Conservation (phyloP, 2,329 filamentous ascomycete genomes). For the Phaeosphaeriaceae sp. region DNA sequence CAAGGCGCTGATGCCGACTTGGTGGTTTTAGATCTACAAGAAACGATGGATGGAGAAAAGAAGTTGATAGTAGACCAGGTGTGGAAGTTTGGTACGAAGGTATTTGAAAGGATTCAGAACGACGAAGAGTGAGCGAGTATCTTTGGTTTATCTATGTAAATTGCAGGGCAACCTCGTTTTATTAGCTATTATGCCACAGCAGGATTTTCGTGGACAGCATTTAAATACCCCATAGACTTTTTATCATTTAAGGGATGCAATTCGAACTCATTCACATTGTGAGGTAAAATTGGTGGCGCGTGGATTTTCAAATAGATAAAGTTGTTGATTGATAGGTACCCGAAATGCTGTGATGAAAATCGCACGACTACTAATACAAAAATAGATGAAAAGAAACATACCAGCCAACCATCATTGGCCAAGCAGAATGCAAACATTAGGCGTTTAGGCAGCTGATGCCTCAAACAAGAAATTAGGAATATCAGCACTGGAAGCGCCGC, state of each 20-base stretch:
- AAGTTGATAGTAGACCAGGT: constrained; percentile 73
- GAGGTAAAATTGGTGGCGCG: background rate
- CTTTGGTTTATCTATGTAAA: too few relatives aligned
- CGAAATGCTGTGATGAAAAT: background rate
- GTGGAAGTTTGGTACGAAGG: constrained; percentile 73
- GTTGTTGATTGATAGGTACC: background rate
- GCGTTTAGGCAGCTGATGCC: too few relatives aligned
- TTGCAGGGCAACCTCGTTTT: background rate
- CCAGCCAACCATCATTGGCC: too few relatives aligned
- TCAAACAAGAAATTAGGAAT: background rate
- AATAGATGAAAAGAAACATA: too few relatives aligned
- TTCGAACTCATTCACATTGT: background rate
- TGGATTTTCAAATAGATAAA: too few relatives aligned
- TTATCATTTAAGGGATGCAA: background rate
- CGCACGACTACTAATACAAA: too few relatives aligned
- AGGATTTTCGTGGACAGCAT: background rate
- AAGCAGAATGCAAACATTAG: too few relatives aligned
- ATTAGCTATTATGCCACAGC: too few relatives aligned
- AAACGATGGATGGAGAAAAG: constrained; percentile 51
- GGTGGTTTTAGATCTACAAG: constrained; percentile 68
- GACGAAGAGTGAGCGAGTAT: too few relatives aligned
- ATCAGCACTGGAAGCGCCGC: background rate
- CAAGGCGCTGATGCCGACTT: constrained; percentile 61
- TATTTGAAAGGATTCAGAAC: constrained; percentile 26
- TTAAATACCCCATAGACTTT: background rate